Percentiles rank a stretch among this genome's conserved stretches.
These are phyloP conservation scores for Talaromyces verruculosus DNA, from an alignment of 2,329 filamentous ascomycete species.

Conservation along the genomic window DNA sequence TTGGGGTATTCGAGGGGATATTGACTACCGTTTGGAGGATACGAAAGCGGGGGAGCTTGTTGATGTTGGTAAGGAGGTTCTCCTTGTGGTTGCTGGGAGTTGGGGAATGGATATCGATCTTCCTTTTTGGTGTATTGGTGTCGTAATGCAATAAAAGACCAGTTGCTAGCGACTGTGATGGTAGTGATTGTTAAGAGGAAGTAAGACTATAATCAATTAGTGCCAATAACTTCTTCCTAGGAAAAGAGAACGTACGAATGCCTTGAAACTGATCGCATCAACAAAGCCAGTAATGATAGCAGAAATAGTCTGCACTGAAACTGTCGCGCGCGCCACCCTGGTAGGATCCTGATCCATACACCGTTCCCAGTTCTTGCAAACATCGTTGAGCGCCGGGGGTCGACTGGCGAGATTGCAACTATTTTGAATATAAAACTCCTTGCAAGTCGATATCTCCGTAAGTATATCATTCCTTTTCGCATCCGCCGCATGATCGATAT, in stretches of 20 bases:
- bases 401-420: constrained; percentile 66
- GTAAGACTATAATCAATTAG: constrained; percentile 37
- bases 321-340: constrained; percentile 72
- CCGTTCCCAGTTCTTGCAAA: constrained; percentile 77
- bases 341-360: constrained; percentile 86
- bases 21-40: constrained; percentile 27
- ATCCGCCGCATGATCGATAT: constrained; percentile 71
- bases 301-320: constrained; percentile 84
- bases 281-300: constrained; percentile 93
- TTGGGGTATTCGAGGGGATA: constrained; percentile 29
- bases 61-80: constrained; percentile 27
- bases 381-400: constrained; percentile 68
- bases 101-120: constrained; percentile 26
- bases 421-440: constrained; percentile 72
- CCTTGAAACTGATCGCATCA: constrained; percentile 84
- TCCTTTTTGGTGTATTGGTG: constrained; percentile 36
- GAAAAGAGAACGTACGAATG: constrained; percentile 55
- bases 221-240: background rate
- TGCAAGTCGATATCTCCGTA: constrained; percentile 71
- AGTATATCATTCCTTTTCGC: constrained; percentile 68
- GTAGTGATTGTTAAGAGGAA: constrained; percentile 44
- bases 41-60: constrained; percentile 28
- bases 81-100: constrained; percentile 27
- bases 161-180: constrained; percentile 58
- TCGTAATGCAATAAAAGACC: constrained; percentile 58